A percentile compares a stretch with the other conserved stretches of the same genome.
These are phyloP conservation scores for Aspergillus nidulans DNA, from an alignment of 495 filamentous ascomycete species.

Conservation along the genomic window DNA sequence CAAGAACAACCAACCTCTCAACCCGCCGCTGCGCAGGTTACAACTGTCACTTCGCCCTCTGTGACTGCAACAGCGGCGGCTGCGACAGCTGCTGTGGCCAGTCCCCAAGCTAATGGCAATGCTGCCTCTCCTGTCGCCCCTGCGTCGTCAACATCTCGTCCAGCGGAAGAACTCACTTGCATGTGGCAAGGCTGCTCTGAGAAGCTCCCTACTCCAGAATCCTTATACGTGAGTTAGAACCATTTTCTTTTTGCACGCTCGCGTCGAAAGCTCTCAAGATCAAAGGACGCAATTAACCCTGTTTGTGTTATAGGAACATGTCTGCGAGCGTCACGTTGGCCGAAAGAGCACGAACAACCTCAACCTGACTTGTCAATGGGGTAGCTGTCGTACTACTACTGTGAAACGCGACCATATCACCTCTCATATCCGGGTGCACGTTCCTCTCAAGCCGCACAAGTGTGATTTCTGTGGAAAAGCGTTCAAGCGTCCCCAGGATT, in stretches of 20 bases:
- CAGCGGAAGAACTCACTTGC: slow-evolving; percentile 63
- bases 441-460: slow-evolving; percentile 96
- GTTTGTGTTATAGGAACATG: slow-evolving; percentile 67
- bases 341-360: slow-evolving; percentile 99
- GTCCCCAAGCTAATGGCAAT: slow-evolving; percentile 32
- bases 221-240: slow-evolving; percentile 75
- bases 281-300: slow-evolving; percentile 10
- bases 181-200: slow-evolving; percentile 86
- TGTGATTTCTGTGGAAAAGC: slow-evolving; percentile 98
- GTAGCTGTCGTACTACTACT: slow-evolving; percentile 88
- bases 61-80: slow-evolving; percentile 42
- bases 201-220: slow-evolving; percentile 71
- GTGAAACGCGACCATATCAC: slow-evolving; percentile 99
- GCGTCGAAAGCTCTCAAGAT: not conserved
- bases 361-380: slow-evolving; percentile 96
- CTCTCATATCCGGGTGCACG: slow-evolving; percentile 97
- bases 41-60: slow-evolving; percentile 35
- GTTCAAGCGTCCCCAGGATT: slow-evolving; percentile 97
- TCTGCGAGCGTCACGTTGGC: slow-evolving; percentile 97
- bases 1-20: slow-evolving; percentile 22
- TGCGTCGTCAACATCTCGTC: slow-evolving; percentile 16
- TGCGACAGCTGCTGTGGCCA: slow-evolving; percentile 42
- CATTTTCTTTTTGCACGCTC: slow-evolving; percentile 3
- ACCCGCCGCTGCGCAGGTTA: slow-evolving; percentile 18
- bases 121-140: slow-evolving; percentile 5